phyloP scores from a whole-genome alignment of 768 basidiomycete species.

The Xerocomus brunneocitrinus region DNA sequence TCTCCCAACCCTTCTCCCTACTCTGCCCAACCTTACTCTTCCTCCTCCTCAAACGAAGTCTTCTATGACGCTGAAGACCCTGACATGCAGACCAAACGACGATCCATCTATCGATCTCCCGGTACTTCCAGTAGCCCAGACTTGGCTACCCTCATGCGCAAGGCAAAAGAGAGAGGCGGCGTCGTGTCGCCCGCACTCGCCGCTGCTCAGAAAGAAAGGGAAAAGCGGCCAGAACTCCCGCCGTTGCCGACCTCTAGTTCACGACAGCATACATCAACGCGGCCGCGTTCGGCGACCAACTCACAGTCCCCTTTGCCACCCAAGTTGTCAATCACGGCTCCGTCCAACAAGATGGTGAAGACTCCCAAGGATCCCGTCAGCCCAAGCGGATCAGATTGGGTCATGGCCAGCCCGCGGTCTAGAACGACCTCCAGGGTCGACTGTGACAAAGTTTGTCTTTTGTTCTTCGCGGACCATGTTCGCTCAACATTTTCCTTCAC shows the following conservation, averaged over 20 bases:
- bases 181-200: constrained; percentile 34
- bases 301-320: constrained; percentile 30
- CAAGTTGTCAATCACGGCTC: constrained; percentile 33
- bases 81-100: constrained; percentile 68
- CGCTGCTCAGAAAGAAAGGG: constrained; percentile 25
- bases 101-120: constrained; percentile 82
- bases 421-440: constrained; percentile 39
- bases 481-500: neutral
- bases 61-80: constrained; percentile 62
- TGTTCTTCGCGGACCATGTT: neutral
- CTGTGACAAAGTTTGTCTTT: constrained; percentile 46
- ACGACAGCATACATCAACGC: constrained; percentile 28
- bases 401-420: constrained; percentile 43
- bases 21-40: constrained; percentile 28
- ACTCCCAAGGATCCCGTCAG: constrained; percentile 29
- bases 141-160: constrained; percentile 79
- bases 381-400: constrained; percentile 42
- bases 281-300: constrained; percentile 43
- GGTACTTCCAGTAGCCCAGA: constrained; percentile 93
- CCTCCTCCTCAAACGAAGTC: constrained; percentile 54
- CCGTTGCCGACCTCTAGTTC: constrained; percentile 27
- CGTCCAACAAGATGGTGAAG: constrained; percentile 22
- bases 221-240: constrained; percentile 39
- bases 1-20: constrained; percentile 39
- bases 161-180: constrained; percentile 68